These are phyloP conservation scores for Coemansia sp. DNA, from an alignment of 192 early-diverging fungal genomes.

Conservation along the genomic window DNA sequence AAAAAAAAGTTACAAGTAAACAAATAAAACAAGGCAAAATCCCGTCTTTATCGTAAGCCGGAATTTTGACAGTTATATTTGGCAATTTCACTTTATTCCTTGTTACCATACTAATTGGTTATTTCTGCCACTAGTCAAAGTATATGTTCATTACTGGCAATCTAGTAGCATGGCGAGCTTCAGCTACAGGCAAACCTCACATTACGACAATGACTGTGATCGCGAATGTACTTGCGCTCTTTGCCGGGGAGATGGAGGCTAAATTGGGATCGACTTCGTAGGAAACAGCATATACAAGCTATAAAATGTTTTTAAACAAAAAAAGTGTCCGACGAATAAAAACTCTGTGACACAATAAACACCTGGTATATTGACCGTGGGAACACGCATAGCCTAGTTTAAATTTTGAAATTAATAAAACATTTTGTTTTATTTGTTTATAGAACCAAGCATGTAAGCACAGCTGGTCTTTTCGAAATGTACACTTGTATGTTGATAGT, in stretches of 20 bases:
- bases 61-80: too few relatives aligned
- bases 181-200: neutral
- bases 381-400: too few relatives aligned
- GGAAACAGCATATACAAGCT: neutral
- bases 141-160: neutral
- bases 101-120: neutral
- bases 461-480: too few relatives aligned
- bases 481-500: too few relatives aligned
- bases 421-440: neutral
- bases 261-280: neutral
- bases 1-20: too few relatives aligned
- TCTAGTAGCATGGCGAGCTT: neutral
- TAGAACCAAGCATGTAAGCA: too few relatives aligned
- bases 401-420: neutral
- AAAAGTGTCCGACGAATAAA: neutral
- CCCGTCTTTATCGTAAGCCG: neutral
- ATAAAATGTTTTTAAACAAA: neutral
- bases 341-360: neutral
- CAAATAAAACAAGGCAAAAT: too few relatives aligned
- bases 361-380: neutral
- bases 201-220: constrained; percentile 17
- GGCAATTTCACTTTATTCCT: neutral
- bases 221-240: constrained; percentile 37
- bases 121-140: neutral
- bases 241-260: constrained; percentile 14